Evolutionary conservation across 371 early-diverging fungal genomes (phyloP), one percentile per base, ranked within the genome.

Genomic region (Apophysomyces variabilis): DNA sequence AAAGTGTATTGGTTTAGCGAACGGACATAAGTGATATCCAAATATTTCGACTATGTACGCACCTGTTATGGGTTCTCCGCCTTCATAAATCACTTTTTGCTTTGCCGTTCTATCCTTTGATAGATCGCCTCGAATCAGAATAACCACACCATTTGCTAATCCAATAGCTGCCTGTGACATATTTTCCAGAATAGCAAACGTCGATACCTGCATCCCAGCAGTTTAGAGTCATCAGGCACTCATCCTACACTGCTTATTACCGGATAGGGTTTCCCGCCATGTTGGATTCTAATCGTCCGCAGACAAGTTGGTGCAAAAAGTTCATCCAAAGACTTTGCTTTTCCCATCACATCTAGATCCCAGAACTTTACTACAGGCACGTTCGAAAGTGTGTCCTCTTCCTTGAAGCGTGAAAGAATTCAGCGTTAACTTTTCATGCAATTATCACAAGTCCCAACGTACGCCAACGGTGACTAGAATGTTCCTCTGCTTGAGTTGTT

Each of bases 131-230:
- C 92, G 87, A 37, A 94, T 87, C 61, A 93, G 77, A 16, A 96
- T 79, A 0, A 96, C 95, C 1, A 90, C 87, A 26, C 97, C 98
- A 71, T 95, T 95, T 2, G 93, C 93, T 66, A 97, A 81, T 0
- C 96, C 98, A 44, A 96, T 78, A 5, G 96, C 96, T 6, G 93
- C 77, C 75, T 95, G 96, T 6, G 93, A 85, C 75, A 96, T 74
- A 63, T 88, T 90, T 54, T 93, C 93, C 14, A 93, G 72, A 0
- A 90, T 88, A 16, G 95, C 92, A 38, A 97, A 77, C 0, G 94
- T 91, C 0, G 97, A 91, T n/a, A 96, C 92, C 85, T 70, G 72
- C 18, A 12, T 11, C 32, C 16, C 9, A 37, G 1, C 37, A 61
- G 60, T 50, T 26, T 50, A 5, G n/a, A 3, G 3, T 18, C 32